phyloP scores from a whole-genome alignment of 495 filamentous ascomycete species.

The Penicillium coprophilum region DNA sequence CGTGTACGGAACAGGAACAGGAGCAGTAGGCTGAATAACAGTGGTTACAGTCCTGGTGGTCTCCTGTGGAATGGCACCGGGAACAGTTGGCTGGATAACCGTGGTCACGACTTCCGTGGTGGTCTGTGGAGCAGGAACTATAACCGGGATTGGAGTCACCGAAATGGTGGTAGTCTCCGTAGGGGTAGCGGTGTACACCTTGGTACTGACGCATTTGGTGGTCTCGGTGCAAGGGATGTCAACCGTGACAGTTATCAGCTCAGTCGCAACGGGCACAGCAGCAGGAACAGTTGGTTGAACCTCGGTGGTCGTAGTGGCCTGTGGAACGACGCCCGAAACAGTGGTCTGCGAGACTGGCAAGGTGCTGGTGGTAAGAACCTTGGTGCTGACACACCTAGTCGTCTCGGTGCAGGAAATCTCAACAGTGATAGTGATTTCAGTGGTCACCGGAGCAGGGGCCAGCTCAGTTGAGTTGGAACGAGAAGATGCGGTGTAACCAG shows the following conservation, averaged over 20 bases:
- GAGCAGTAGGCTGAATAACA: not conserved
- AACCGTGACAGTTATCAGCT: not conserved
- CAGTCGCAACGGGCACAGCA: not conserved
- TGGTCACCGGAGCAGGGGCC: not conserved
- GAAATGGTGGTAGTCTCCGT: not conserved
- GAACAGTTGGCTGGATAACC: not conserved
- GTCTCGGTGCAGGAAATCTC: constrained; percentile 6
- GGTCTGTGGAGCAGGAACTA: not conserved
- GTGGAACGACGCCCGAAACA: not conserved
- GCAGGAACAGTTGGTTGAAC: not conserved
- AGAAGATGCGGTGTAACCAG: not conserved
- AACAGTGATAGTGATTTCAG: not conserved
- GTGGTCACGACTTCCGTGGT: not conserved
- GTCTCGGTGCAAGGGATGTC: constrained; percentile 6
- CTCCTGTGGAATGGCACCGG: not conserved
- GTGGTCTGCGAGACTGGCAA: not conserved
- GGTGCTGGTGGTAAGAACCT: not conserved
- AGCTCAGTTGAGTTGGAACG: not conserved
- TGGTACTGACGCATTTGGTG: constrained; percentile 2
- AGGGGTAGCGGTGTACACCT: not conserved
- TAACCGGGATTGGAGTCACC: not conserved
- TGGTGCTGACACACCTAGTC: constrained; percentile 6
- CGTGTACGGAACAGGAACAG: not conserved
- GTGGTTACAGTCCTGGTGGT: not conserved
- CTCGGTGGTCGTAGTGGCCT: not conserved